A percentile compares a stretch with the other conserved stretches of the same genome.
Evolutionary conservation across 495 filamentous ascomycete genomes (phyloP).

Genomic region (Aspergillus sparsus): DNA sequence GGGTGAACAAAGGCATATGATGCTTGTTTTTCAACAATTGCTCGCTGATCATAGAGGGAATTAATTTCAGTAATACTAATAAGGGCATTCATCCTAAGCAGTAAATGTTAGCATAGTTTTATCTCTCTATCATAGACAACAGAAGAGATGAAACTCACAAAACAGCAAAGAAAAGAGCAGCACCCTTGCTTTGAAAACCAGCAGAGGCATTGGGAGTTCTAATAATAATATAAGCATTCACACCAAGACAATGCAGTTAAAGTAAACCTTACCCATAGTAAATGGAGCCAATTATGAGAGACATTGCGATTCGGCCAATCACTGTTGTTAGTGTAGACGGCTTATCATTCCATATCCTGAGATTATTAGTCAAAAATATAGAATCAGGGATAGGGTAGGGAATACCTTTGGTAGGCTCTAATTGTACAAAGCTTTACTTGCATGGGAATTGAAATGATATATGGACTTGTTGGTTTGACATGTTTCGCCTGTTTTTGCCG

Average conservation of each 20-base stretch:
- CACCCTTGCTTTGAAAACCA: conserved; percentile 78
- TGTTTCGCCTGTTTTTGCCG: conserved; percentile 43
- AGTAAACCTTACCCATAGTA: conserved; percentile 66
- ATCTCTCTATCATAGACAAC: conserved; percentile 43
- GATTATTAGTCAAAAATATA: conserved; percentile 31
- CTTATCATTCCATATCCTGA: conserved; percentile 68
- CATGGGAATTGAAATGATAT: conserved; percentile 49
- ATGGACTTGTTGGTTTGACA: conserved; percentile 45
- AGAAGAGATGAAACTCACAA: conserved; percentile 57
- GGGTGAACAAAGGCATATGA: conserved; percentile 69
- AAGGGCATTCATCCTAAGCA: conserved; percentile 53
- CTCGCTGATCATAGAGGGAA: conserved; percentile 58
- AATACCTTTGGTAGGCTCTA: conserved; percentile 52
- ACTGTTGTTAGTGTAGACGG: conserved; percentile 71
- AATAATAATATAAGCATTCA: conserved; percentile 45
- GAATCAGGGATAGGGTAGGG: conserved; percentile 8
- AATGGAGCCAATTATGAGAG: conserved; percentile 81
- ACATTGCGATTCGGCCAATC: conserved; percentile 78
- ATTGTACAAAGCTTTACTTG: conserved; percentile 51
- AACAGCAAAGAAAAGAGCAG: conserved; percentile 86
- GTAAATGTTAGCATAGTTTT: conserved; percentile 31
- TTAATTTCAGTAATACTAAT: conserved; percentile 62
- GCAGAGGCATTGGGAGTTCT: conserved; percentile 58
- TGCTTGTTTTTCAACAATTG: conserved; percentile 66
- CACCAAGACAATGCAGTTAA: conserved; percentile 39